These are phyloP conservation scores for Gossypium davidsonii DNA, from an alignment of 441 rosid species.

Conservation along the genomic window DNA sequence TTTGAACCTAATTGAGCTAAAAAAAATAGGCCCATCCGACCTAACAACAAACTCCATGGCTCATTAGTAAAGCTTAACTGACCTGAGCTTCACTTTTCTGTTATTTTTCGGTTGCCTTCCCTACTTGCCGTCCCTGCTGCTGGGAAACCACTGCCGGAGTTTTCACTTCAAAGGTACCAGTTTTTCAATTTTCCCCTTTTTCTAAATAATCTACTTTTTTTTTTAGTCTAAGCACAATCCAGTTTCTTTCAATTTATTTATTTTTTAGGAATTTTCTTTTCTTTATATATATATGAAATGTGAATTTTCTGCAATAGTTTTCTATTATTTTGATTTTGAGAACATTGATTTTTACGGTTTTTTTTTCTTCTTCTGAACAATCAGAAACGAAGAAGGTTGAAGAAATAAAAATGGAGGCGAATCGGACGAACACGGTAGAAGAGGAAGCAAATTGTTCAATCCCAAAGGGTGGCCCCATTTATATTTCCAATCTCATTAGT, in stretches of 20 bases:
- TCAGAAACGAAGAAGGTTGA: not conserved
- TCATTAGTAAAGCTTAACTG: not conserved
- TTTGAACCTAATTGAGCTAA: too few species aligned
- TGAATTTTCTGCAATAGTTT: not conserved
- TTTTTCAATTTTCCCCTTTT: not conserved
- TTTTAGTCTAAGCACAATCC: not conserved
- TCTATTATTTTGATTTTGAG: not conserved
- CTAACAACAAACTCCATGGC: not conserved
- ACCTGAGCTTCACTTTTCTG: not conserved
- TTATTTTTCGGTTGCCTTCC: not conserved
- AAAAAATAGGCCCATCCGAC: not conserved
- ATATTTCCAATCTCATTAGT: slow-evolving; percentile 34
- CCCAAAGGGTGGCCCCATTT: slow-evolving; percentile 51
- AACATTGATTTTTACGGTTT: not conserved
- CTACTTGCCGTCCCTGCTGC: not conserved
- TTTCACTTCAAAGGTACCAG: not conserved
- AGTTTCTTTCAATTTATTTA: not conserved
- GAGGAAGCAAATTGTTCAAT: slow-evolving; percentile 10
- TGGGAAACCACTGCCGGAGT: not conserved
- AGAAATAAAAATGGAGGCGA: not conserved
- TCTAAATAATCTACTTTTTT: not conserved
- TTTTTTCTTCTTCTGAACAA: not conserved
- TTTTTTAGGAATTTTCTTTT: not conserved
- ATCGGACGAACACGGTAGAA: not conserved
- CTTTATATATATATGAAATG: too few species aligned